Evolutionary conservation across 1,284 basidiomycete species (phyloP), one percentile per base, ranked within the genome.

Genomic region (Cryptococcus sp.): DNA sequence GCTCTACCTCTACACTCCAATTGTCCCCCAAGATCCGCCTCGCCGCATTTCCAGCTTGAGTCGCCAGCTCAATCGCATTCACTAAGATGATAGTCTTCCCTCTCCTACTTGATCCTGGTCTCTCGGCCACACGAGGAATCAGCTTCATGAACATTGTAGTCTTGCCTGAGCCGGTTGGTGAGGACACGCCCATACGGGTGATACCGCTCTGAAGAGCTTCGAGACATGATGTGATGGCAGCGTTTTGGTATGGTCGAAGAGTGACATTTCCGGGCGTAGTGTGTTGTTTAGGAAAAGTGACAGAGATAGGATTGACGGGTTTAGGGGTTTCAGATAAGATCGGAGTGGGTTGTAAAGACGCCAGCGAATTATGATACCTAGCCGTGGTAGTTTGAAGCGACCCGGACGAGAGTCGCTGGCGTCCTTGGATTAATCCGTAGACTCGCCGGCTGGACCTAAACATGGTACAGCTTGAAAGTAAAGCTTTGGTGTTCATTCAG

Each of bases 81-180:
- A 76, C 72, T 32, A 76, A 46, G n/a, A 76, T 66, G 47, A 76
- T 58, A 0, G 67, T 69, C 50, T 65, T 60, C 4, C 64, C 62
- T 41, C 55, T 38, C 33, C 54, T 46, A 10, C 34, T 41, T 41
- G 42, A 3, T 15, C 23, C 8, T 34, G n/a, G 44, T 30, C 14
- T 32, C 7, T 46, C 45, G 14, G 53, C 50, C 5, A 71, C 55
- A 14, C 51, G 53, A 1, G 85, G 83, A 8, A 94, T 80, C 15
- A 94, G 81, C 4, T 84, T 83, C 50, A 92, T 86, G 63, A 94
- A 98, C 56, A 94, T 88, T 1, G 89, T 90, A 0, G 94, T 97
- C 76, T 98, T 98, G 6, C 94, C 94, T 33, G 89, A 85, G 10
- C 91, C 90, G 23, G 94, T 96, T 8, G 93, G 92, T 1, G 92